Percentiles rank a stretch among this genome's conserved stretches.
These are phyloP conservation scores for Rhynchosporium graminicola DNA, from an alignment of 2,329 filamentous ascomycete species.

Conservation along the genomic window DNA sequence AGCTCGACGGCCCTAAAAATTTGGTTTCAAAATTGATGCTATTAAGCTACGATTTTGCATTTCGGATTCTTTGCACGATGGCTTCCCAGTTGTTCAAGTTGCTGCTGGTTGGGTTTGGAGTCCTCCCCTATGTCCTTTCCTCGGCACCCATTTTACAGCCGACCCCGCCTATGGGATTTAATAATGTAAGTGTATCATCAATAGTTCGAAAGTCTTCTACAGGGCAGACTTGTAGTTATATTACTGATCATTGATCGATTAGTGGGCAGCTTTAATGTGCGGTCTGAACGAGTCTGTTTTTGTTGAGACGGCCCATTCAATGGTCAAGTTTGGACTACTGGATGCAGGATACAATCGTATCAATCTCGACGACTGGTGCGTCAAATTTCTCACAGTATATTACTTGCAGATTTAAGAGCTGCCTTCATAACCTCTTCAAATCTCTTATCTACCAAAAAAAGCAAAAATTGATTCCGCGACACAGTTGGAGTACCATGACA, in stretches of 20 bases:
- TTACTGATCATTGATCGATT: constrained; percentile 45
- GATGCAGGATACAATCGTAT: constrained; percentile 58
- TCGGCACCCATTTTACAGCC: constrained; percentile 36
- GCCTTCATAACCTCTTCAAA: no score
- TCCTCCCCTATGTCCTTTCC: background rate
- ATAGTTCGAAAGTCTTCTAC: background rate
- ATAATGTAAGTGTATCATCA: background rate
- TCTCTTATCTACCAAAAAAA: background rate
- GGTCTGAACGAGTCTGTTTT: constrained; percentile 52
- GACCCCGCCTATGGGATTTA: constrained; percentile 48
- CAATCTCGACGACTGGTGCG: constrained; percentile 60
- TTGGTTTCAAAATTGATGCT: background rate
- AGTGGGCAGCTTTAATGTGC: constrained; percentile 52
- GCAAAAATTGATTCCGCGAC: background rate
- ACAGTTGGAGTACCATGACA: constrained; percentile 51
- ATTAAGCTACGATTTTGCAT: background rate
- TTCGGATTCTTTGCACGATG: background rate
- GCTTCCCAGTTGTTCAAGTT: background rate
- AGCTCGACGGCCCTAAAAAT: background rate
- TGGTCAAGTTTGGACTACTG: constrained; percentile 50
- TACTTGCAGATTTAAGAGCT: no score
- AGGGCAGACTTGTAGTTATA: background rate
- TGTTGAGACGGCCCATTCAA: constrained; percentile 48
- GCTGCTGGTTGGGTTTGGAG: background rate
- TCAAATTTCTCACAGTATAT: no score